Percentiles rank a stretch among this genome's conserved stretches.
phyloP scores from a whole-genome alignment of 345 rosid species.

The Melaleuca alternifolia region DNA sequence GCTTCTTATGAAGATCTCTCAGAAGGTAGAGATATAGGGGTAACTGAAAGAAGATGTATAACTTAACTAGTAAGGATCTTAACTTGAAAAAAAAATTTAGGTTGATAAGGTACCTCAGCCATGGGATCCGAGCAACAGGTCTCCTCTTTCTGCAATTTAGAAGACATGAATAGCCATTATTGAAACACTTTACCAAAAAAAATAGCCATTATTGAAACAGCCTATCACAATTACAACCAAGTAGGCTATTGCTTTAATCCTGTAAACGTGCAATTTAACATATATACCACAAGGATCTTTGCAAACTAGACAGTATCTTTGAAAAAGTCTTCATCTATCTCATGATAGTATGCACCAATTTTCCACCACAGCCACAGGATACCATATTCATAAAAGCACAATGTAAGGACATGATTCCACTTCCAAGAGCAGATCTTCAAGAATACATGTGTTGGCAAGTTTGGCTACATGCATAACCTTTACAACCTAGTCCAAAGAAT shows the following conservation, averaged over 20 bases:
- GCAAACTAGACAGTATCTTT: neutral
- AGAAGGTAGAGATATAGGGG: slow-evolving; percentile 58
- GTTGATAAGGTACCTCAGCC: slow-evolving; percentile 46
- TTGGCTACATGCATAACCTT: neutral
- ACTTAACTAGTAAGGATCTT: neutral
- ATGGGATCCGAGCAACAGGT: slow-evolving; percentile 49
- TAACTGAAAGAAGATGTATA: slow-evolving; percentile 38
- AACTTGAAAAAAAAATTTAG: neutral
- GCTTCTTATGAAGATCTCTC: slow-evolving; percentile 55
- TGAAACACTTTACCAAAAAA: no score
- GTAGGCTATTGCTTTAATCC: neutral
- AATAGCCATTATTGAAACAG: neutral
- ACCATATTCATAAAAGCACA: neutral
- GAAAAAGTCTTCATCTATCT: neutral
- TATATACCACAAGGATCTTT: neutral
- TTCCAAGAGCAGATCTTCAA: neutral
- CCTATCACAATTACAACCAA: neutral
- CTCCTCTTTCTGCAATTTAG: slow-evolving; percentile 37
- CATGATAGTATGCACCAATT: neutral
- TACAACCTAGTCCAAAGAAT: neutral
- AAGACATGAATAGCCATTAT: neutral
- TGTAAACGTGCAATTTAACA: neutral
- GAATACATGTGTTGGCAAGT: neutral
- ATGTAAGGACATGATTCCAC: neutral
- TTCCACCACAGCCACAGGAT: neutral